Evolutionary conservation across 2,329 filamentous ascomycete species (phyloP), one percentile per base, ranked within the genome.

Genomic region (Claviceps citrina): DNA sequence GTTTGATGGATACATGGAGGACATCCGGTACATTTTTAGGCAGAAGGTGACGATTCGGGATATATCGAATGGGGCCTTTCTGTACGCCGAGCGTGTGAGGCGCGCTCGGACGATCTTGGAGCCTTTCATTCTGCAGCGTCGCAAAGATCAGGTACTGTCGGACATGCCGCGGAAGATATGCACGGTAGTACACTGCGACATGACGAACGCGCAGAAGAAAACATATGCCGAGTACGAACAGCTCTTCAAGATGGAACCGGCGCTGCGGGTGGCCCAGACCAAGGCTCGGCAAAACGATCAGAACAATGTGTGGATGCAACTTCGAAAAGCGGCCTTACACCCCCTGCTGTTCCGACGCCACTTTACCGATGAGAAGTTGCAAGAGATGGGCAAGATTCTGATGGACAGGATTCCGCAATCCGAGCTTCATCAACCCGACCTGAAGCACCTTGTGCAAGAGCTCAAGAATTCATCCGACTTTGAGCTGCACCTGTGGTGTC

Each of bases 271-370:
- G 68, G 64, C n/a, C 26, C 73, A 70, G 50, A 64, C 61, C n/a
- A 51, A 54, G 7, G 65, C 62, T 0, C 61, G 66, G 6, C 59
- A 63, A 33, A 71, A 68, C 38, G 71, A 76, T 41, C 65, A 70
- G 49, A 76, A 77, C 46, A 83, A 87, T 50, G 72, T 81, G 20
- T 80, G 94, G 66, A 91, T 95, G 72, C 84, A 87, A 57, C 73
- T 96, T 15, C 82, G 89, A 33, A 89, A 95, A 57, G 84, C 89
- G 3, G 84, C 91, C 0, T 84, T 95, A 32, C 91, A 98, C 53
- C 85, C 87, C 0, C 71, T 95, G 39, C 73, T 98, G 8, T 91
- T 93, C 60, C 75, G 89, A 4, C 76, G 80, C 2, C 73, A 84
- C 46, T 98, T 91, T 56, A 74, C 73, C 9, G 79, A 95, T 51